These are phyloP conservation scores for Alternaria sp. DNA, from an alignment of 2,329 filamentous ascomycete species.

Conservation along the genomic window DNA sequence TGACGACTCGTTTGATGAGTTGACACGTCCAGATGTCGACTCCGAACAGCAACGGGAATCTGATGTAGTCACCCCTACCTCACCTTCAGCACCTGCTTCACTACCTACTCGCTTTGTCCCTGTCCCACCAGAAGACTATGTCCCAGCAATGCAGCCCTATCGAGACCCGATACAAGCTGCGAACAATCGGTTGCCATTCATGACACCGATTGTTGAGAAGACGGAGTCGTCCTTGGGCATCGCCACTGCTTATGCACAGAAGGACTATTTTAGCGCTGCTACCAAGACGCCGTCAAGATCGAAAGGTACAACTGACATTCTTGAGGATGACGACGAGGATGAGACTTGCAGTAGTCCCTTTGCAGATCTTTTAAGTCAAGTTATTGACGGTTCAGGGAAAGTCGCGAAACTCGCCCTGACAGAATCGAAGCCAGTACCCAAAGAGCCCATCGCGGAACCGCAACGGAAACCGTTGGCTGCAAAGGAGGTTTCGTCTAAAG, in stretches of 20 bases:
- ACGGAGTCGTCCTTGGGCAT: conserved; percentile 85
- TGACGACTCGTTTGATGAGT: conserved; percentile 49
- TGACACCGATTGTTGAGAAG: conserved; percentile 97
- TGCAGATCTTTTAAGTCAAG: conserved; percentile 67
- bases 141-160: conserved; percentile 80
- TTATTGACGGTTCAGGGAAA: conserved; percentile 53
- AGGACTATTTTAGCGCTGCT: conserved; percentile 72
- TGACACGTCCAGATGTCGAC: conserved; percentile 39
- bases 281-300: conserved; percentile 84
- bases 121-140: conserved; percentile 85
- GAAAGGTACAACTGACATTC: conserved; percentile 50
- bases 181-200: conserved; percentile 93
- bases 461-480: conserved; percentile 29
- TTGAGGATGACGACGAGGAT: conserved; percentile 48
- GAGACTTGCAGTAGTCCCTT: conserved; percentile 76
- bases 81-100: conserved; percentile 47
- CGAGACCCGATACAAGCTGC: conserved; percentile 81
- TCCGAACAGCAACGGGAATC: conserved; percentile 43
- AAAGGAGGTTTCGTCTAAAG: conserved; percentile 52
- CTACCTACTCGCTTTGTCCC: conserved; percentile 74
- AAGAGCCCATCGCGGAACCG: conserved; percentile 25
- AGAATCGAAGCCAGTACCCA: conserved; percentile 51
- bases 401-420: conserved; percentile 62
- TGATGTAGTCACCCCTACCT: conserved; percentile 60
- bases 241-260: conserved; percentile 56